These are phyloP conservation scores for Ananas comosus DNA, from an alignment of 176 grass and related monocot genomes.

Conservation along the genomic window DNA sequence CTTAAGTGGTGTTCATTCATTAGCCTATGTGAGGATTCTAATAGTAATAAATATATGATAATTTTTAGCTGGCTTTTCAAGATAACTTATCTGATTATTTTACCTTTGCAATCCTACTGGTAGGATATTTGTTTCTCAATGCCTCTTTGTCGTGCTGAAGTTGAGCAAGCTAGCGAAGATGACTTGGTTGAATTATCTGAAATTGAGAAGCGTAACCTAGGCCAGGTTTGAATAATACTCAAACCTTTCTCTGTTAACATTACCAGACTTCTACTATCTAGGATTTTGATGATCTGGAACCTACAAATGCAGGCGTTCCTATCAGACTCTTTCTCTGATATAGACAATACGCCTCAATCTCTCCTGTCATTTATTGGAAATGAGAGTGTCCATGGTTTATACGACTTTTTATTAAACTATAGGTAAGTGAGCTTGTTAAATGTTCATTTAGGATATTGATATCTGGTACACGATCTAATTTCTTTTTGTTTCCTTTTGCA, in stretches of 20 bases:
- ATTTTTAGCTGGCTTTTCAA: not conserved
- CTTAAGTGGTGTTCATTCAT: too few relatives aligned
- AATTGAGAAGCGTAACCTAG: slow-evolving; percentile 69
- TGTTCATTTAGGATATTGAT: not conserved
- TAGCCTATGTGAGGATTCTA: too few relatives aligned
- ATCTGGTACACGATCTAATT: not conserved
- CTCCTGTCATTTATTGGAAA: slow-evolving; percentile 69
- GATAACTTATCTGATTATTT: slow-evolving; percentile 12
- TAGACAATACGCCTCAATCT: slow-evolving; percentile 72
- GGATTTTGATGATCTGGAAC: not conserved
- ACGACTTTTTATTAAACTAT: slow-evolving; percentile 80
- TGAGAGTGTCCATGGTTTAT: slow-evolving; percentile 67
- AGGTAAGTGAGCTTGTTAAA: slow-evolving; percentile 37
- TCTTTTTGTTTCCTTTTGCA: slow-evolving; percentile 25
- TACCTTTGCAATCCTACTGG: slow-evolving; percentile 13
- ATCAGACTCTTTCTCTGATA: slow-evolving; percentile 55
- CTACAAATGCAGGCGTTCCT: slow-evolving; percentile 44
- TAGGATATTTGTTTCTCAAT: slow-evolving; percentile 69
- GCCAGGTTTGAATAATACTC: slow-evolving; percentile 49
- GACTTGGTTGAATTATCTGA: slow-evolving; percentile 82
- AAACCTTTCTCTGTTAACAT: slow-evolving; percentile 5
- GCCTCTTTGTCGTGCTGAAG: slow-evolving; percentile 71
- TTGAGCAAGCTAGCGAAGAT: slow-evolving; percentile 64
- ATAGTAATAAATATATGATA: not conserved
- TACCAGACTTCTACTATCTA: not conserved